phyloP scores from a whole-genome alignment of 2,329 filamentous ascomycete species.

The Sclerotinia borealis region DNA sequence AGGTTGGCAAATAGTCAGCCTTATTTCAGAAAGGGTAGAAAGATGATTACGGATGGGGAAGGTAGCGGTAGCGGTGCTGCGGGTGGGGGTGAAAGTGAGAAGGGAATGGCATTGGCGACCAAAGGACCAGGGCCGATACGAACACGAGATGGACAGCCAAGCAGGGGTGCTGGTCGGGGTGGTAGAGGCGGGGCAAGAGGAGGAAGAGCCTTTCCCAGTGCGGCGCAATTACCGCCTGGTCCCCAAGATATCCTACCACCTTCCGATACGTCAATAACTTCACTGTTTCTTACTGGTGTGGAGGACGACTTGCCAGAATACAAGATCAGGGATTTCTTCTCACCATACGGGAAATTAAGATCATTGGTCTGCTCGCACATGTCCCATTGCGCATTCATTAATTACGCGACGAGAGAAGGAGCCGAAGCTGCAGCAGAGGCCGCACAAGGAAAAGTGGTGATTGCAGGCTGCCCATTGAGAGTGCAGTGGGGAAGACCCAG shows the following conservation, averaged over 20 bases:
- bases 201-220: conserved; percentile 57
- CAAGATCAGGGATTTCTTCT: conserved; percentile 85
- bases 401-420: conserved; percentile 77
- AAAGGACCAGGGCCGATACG: conserved; percentile 72
- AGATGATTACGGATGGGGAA: conserved; percentile 44
- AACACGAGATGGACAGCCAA: conserved; percentile 57
- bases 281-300: conserved; percentile 88
- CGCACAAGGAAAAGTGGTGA: conserved; percentile 81
- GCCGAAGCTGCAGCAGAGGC: conserved; percentile 81
- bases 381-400: conserved; percentile 94
- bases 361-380: conserved; percentile 94
- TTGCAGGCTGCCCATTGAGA: conserved; percentile 83
- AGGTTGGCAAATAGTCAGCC: conserved; percentile 87
- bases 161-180: conserved; percentile 33
- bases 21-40: conserved; percentile 83
- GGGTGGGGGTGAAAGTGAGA: conserved; percentile 36
- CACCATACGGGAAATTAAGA: conserved; percentile 80
- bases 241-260: conserved; percentile 84
- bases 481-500: conserved; percentile 92
- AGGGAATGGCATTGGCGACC: conserved; percentile 36
- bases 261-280: conserved; percentile 77
- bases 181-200: conserved; percentile 37
- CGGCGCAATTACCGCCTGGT: conserved; percentile 69
- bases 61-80: neutral
- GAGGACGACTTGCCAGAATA: conserved; percentile 95